Conservation (phyloP, 2,329 filamentous ascomycete species). For the Colletotrichum truncatum region DNA sequence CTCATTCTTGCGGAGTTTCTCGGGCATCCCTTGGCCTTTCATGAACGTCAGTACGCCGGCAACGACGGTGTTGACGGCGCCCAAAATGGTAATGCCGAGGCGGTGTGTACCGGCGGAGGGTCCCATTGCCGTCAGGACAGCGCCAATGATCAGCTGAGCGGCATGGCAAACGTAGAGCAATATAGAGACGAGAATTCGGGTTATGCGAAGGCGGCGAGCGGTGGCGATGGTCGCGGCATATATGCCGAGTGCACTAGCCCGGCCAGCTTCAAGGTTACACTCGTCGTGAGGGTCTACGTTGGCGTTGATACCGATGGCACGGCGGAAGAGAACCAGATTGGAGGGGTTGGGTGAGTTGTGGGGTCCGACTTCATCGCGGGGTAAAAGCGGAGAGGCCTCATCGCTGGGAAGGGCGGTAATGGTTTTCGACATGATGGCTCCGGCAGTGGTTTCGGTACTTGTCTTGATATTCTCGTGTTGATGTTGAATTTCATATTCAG, state of each 20-base stretch:
- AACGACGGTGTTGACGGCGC: conserved; percentile 69
- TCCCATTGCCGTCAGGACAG: conserved; percentile 55
- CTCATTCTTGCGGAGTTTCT: conserved; percentile 55
- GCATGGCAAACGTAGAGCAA: conserved; percentile 54
- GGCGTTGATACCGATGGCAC: conserved; percentile 53
- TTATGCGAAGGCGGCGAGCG: conserved; percentile 41
- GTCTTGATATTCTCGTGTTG: too few relatives aligned
- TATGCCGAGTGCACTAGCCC: conserved; percentile 46
- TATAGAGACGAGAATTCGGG: conserved; percentile 44
- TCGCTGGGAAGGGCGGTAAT: not conserved
- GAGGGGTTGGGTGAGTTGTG: conserved; percentile 41
- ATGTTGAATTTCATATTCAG: too few relatives aligned
- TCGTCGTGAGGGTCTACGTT: conserved; percentile 33
- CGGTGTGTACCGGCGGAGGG: conserved; percentile 57
- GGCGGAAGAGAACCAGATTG: conserved; percentile 51
- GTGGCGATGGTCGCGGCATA: conserved; percentile 49
- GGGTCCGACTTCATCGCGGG: not conserved
- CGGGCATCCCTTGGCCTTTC: conserved; percentile 60
- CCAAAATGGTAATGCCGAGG: conserved; percentile 63
- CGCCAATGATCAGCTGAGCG: conserved; percentile 56
- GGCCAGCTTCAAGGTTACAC: conserved; percentile 44
- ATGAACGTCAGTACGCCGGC: conserved; percentile 68
- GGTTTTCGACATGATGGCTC: conserved; percentile 10
- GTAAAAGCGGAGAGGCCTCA: conserved; percentile 10
- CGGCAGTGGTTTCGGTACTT: too few relatives aligned